Evolutionary conservation across 768 basidiomycete genomes (phyloP).

Genomic region (Psilocybe cubensis): DNA sequence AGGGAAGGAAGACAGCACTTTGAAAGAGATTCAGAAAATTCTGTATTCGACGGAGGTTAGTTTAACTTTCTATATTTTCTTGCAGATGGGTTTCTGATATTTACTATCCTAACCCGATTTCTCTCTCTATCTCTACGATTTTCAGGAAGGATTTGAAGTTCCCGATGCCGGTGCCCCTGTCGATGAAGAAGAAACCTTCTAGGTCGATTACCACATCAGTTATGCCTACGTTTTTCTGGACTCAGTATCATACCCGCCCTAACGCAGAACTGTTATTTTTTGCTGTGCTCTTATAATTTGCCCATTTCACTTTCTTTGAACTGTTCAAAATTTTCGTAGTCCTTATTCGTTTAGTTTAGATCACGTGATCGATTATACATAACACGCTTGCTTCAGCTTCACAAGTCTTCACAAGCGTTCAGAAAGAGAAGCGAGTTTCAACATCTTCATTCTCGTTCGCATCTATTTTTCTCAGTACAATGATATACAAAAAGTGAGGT

Average conservation of each 20-base stretch:
- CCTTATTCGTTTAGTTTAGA: neutral
- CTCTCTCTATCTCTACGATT: neutral
- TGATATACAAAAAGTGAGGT: too few relatives aligned
- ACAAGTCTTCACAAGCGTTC: too few relatives aligned
- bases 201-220: conserved; percentile 3
- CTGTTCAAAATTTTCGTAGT: neutral
- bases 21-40: conserved; percentile 88
- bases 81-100: too few relatives aligned
- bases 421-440: too few relatives aligned
- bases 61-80: conserved; percentile 2
- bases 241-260: neutral
- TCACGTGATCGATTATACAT: neutral
- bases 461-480: too few relatives aligned
- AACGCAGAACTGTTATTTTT: neutral
- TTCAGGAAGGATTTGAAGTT: conserved; percentile 91
- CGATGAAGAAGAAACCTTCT: conserved; percentile 64
- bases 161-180: conserved; percentile 60
- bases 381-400: too few relatives aligned
- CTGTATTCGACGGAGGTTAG: conserved; percentile 93
- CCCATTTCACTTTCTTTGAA: neutral
- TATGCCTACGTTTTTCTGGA: neutral
- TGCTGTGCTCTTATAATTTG: neutral
- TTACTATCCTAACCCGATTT: neutral
- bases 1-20: conserved; percentile 58
- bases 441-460: too few relatives aligned